Conservation (phyloP, 2,329 filamentous ascomycete genomes). For the Stemphylium vesicarium region DNA sequence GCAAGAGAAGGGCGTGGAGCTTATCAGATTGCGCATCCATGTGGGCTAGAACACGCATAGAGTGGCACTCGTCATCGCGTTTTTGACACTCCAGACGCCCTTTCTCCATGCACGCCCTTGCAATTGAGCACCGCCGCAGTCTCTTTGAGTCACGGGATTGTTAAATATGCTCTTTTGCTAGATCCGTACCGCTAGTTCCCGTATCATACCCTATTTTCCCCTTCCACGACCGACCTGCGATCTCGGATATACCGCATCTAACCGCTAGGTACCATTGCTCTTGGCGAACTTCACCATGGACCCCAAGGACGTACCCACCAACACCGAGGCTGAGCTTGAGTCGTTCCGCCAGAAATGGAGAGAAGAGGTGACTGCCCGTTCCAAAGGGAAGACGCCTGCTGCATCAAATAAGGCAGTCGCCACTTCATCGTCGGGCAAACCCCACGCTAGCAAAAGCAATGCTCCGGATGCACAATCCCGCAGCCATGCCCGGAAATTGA, state of each 20-base stretch:
- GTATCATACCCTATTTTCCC: constrained; percentile 15
- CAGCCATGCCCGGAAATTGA: constrained; percentile 34
- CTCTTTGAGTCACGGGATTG: constrained; percentile 9
- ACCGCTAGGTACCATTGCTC: constrained; percentile 32
- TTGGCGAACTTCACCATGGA: constrained; percentile 22
- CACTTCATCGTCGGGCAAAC: constrained; percentile 26
- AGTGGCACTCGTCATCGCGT: constrained; percentile 16
- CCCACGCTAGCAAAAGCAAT: constrained; percentile 31
- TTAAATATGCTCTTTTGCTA: constrained; percentile 33
- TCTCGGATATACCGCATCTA: constrained; percentile 35
- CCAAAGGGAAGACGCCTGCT: constrained; percentile 40
- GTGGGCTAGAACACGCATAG: constrained; percentile 8
- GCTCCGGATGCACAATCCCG: constrained; percentile 30
- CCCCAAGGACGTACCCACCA: constrained; percentile 28
- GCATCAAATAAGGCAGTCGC: constrained; percentile 22
- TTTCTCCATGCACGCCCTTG: constrained; percentile 7
- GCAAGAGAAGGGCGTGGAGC: constrained; percentile 7
- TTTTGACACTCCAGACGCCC: constrained; percentile 9
- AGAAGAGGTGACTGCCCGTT: constrained; percentile 72
- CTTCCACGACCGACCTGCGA: constrained; percentile 25
- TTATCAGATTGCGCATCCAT: constrained; percentile 33
- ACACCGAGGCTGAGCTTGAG: constrained; percentile 72
- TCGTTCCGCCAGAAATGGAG: constrained; percentile 86
- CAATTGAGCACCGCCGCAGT: constrained; percentile 5
- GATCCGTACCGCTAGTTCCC: constrained; percentile 12